Evolutionary conservation across 257 asterid species (phyloP), one percentile per base, ranked within the genome.

Genomic region (Primulina huaijiensis): DNA sequence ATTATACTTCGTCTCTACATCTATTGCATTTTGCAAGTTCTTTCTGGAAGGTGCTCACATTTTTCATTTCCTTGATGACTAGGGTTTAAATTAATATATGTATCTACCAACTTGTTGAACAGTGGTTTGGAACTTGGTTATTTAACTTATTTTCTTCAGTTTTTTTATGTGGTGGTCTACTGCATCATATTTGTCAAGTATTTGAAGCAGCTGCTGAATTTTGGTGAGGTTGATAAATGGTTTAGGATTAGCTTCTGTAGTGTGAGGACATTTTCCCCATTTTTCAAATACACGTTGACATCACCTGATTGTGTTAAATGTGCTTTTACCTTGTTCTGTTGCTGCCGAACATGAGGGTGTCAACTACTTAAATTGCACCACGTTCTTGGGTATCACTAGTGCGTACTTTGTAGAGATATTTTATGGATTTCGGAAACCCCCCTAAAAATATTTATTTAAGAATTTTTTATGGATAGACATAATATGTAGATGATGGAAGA

Each of bases 1-100:
- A 78, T 82, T 65, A 69, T 71, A 63, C 97, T 94, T 71, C 97
- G 99, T 57, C 99, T 91, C 86, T 85, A 91, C 81, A 76, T 91
- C 68, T 94, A 89, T 86, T 86, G 97, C 92, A 89, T 91, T 74
- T 84, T 94, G 82, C 99, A 94, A 86, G 99, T 91, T 71, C 91
- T 94, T 55, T 92, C 96, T 58, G 80, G 81, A 83, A 91, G 99
- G 99, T 93, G 67, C 69, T 46, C 60, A 67, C 70, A 56, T 46
- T 78, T 64, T 81, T 60, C 74, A 38, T 76, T 67, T 68, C 60
- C 72, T 61, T 65, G 55, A 66, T 60, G 58, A 34, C 33, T 46
- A 8, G 46, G 65, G 21, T 57, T 81, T 35, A 19, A 5, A 12
- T 31, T 68, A 23, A 12, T 73, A 72, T 37, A 40, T 12, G 71